A percentile compares a stretch with the other conserved stretches of the same genome.
These are phyloP conservation scores for Penicillium angulare DNA, from an alignment of 495 filamentous ascomycete genomes.

Conservation along the genomic window DNA sequence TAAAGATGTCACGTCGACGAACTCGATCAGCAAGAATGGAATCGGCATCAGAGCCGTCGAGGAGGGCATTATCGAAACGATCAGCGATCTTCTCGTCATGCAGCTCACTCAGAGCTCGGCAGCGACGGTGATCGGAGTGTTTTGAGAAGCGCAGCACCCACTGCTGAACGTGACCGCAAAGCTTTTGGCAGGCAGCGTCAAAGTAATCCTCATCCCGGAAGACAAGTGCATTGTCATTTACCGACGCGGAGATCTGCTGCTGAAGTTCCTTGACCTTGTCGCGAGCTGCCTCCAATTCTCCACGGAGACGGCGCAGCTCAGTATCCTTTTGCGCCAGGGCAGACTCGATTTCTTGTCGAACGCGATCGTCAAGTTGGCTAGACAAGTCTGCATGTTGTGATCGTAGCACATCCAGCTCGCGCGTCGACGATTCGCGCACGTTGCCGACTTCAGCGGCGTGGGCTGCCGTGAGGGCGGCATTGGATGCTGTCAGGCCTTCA, in stretches of 20 bases:
- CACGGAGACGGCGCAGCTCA: conserved; percentile 72
- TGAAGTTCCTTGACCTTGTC: conserved; percentile 81
- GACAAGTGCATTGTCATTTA: conserved; percentile 71
- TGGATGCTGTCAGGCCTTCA: conserved; percentile 66
- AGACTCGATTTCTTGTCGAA: conserved; percentile 58
- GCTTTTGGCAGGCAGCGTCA: conserved; percentile 85
- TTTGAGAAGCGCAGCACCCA: conserved; percentile 97
- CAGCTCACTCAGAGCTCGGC: conserved; percentile 75
- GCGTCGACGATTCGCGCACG: conserved; percentile 48
- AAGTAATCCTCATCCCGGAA: conserved; percentile 92
- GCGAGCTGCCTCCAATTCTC: conserved; percentile 72
- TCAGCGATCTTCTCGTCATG: conserved; percentile 86
- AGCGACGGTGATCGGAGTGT: conserved; percentile 84
- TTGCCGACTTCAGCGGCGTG: conserved; percentile 64
- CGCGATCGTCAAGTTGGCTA: conserved; percentile 60
- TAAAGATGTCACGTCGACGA: conserved; percentile 85
- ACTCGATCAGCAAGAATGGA: conserved; percentile 81
- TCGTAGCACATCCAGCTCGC: conserved; percentile 64
- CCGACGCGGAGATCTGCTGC: conserved; percentile 71
- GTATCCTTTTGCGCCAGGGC: conserved; percentile 70
- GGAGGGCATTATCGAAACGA: conserved; percentile 85
- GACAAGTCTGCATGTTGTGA: conserved; percentile 58
- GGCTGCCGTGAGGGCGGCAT: conserved; percentile 60
- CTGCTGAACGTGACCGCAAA: conserved; percentile 90
- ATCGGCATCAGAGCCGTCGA: conserved; percentile 91